Percentiles rank a stretch among this genome's conserved stretches.
These are phyloP conservation scores for Syncephalastrum racemosum DNA, from an alignment of 371 early-diverging fungal genomes.

Conservation along the genomic window DNA sequence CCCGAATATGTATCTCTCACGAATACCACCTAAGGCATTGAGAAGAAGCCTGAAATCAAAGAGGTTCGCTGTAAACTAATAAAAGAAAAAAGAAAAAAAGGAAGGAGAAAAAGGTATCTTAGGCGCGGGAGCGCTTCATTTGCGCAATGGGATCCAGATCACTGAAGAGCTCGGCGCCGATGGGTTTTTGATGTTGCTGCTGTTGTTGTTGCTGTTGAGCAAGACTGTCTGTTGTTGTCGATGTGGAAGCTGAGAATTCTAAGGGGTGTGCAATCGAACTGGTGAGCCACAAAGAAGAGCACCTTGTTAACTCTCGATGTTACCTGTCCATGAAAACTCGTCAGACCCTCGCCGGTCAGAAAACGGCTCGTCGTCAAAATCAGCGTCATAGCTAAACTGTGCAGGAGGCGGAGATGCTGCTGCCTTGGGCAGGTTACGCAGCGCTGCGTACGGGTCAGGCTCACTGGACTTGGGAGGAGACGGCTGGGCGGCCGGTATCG, in stretches of 20 bases:
- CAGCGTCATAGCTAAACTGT: too few relatives aligned
- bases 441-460: constrained; percentile 24
- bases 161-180: constrained; percentile 12
- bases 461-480: constrained; percentile 6
- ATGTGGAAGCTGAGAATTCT: constrained; percentile 14
- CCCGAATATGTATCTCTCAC: constrained; percentile 63
- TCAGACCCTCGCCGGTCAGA: constrained; percentile 13
- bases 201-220: constrained; percentile 1
- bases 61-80: not conserved
- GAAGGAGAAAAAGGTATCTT: constrained; percentile 1
- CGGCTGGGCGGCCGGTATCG: too few relatives aligned
- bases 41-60: not conserved
- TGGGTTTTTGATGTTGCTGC: not conserved
- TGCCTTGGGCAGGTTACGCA: constrained; percentile 8
- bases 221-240: too few relatives aligned
- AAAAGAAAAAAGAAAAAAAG: constrained; percentile 2
- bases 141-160: constrained; percentile 25
- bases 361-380: too few relatives aligned
- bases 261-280: not conserved
- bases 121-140: constrained; percentile 20
- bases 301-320: not conserved
- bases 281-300: not conserved
- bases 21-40: constrained; percentile 31
- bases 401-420: constrained; percentile 1
- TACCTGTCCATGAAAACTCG: constrained; percentile 15